These are phyloP conservation scores for Tuber borchii DNA, from an alignment of 495 filamentous ascomycete genomes.

Conservation along the genomic window DNA sequence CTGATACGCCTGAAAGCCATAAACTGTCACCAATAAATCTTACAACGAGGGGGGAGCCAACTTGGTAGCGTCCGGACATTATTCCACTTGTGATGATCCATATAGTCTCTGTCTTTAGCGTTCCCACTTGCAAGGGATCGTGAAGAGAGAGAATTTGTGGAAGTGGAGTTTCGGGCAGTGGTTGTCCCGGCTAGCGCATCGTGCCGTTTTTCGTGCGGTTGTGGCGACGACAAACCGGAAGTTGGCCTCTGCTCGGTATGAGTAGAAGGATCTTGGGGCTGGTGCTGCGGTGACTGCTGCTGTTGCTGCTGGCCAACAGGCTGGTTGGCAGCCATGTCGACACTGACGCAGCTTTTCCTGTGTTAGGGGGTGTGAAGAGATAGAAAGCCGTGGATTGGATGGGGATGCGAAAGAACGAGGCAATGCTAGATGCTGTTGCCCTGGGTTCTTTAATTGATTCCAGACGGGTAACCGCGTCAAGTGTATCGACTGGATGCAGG, in stretches of 20 bases:
- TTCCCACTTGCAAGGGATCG: constrained; percentile 29
- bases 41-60: constrained; percentile 38
- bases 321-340: constrained; percentile 34
- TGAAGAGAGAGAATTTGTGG: constrained; percentile 39
- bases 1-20: constrained; percentile 8
- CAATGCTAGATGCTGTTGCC: constrained; percentile 18
- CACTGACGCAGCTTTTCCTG: background rate
- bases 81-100: constrained; percentile 29
- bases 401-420: constrained; percentile 10
- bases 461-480: background rate
- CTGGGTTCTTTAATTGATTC: constrained; percentile 2
- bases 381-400: constrained; percentile 19
- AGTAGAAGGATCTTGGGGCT: constrained; percentile 23
- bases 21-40: constrained; percentile 35
- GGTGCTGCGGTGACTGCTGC: constrained; percentile 24
- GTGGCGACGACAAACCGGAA: constrained; percentile 31
- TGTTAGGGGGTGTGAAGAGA: background rate
- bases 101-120: constrained; percentile 28
- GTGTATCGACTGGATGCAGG: background rate
- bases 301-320: constrained; percentile 22
- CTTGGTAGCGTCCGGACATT: constrained; percentile 42
- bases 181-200: constrained; percentile 33
- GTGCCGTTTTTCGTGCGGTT: constrained; percentile 17
- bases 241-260: constrained; percentile 25
- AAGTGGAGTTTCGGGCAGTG: constrained; percentile 36